Conservation (phyloP, 2,329 filamentous ascomycete species). For the Stemphylium lycopersici region DNA sequence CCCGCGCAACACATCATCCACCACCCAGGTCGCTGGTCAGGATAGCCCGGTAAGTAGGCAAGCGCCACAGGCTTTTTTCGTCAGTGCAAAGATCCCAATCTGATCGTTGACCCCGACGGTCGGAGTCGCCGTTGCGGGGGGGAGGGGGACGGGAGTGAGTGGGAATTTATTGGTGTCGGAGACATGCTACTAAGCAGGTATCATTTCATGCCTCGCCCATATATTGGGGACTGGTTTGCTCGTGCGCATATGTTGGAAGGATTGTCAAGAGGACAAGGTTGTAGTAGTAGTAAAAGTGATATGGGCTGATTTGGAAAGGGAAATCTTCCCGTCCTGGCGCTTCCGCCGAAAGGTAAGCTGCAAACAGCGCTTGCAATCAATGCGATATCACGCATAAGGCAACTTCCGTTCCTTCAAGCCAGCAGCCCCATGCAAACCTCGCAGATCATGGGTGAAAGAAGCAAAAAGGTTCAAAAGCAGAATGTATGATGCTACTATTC, state of each 20-base stretch:
- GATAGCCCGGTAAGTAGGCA: background rate
- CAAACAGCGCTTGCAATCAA: background rate
- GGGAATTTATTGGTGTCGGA: background rate
- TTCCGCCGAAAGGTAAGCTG: conserved; percentile 3
- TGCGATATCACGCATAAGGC: background rate
- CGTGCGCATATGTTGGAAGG: background rate
- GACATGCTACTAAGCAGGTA: background rate
- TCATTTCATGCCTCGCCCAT: background rate
- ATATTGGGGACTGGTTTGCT: background rate
- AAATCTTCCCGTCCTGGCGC: conserved; percentile 11
- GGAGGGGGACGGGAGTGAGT: background rate
- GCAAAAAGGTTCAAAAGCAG: too few relatives aligned
- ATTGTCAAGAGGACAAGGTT: background rate
- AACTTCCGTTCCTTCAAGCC: background rate
- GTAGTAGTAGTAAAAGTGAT: background rate
- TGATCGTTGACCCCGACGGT: background rate
- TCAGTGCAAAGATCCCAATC: too few relatives aligned
- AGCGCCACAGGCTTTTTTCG: background rate
- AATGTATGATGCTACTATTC: background rate
- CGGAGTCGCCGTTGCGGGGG: too few relatives aligned
- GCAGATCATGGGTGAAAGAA: too few relatives aligned
- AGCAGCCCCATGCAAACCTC: too few relatives aligned
- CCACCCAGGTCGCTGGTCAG: conserved; percentile 5
- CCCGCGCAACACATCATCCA: conserved; percentile 5
- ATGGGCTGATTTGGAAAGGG: background rate